Percentiles rank a stretch among this genome's conserved stretches.
phyloP scores from a whole-genome alignment of 225 moss, liverwort and hornwort species.

The Ulota crispa region DNA sequence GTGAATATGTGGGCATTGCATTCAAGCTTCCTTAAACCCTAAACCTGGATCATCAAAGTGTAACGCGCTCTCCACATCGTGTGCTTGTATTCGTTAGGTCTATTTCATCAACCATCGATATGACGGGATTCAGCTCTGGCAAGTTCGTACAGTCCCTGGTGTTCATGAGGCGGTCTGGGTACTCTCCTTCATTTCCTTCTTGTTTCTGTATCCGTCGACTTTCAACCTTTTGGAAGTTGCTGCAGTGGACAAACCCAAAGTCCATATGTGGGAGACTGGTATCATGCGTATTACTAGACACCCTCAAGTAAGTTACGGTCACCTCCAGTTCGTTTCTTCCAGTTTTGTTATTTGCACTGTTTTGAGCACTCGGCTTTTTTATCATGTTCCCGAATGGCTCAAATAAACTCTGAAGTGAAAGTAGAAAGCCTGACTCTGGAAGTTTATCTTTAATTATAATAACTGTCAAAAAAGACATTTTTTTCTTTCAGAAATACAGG shows the following conservation, averaged over 20 bases:
- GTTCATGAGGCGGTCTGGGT: conserved; percentile 82
- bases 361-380: background rate
- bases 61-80: background rate
- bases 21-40: background rate
- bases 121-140: conserved; percentile 91
- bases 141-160: conserved; percentile 73
- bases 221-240: conserved; percentile 99
- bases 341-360: background rate
- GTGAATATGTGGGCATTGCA: background rate
- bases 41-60: background rate
- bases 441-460: background rate
- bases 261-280: conserved; percentile 97
- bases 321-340: background rate
- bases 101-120: conserved; percentile 98
- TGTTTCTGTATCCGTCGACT: conserved; percentile 93
- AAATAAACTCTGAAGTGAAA: background rate
- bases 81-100: conserved; percentile 45
- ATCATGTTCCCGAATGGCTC: background rate
- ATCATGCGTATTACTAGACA: conserved; percentile 96
- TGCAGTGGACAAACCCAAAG: conserved; percentile 94
- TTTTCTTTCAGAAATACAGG: background rate
- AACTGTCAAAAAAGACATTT: background rate
- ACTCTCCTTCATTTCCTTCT: conserved; percentile 83
- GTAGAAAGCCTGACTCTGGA: background rate
- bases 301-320: conserved; percentile 65